Evolutionary conservation across 352 stramenopile species (phyloP), one percentile per base, ranked within the genome.

Genomic region (Pythium phragmitis): DNA sequence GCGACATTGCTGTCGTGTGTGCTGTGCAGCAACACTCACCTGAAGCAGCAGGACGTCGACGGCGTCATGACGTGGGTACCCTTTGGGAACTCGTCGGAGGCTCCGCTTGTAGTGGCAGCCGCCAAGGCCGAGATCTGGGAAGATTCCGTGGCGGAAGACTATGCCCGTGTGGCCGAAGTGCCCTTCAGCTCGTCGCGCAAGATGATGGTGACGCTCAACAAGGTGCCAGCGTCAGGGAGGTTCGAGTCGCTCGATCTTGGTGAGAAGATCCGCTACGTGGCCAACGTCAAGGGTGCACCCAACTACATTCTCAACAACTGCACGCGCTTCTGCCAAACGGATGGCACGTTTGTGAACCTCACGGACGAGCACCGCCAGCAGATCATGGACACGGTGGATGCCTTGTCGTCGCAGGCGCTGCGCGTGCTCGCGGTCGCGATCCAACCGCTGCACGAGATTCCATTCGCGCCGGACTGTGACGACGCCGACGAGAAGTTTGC

Each of bases 341-440:
- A 88, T 60, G 82, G 82, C 9, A 75, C 66, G 7, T 76, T 89
- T 30, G 58, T 76, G 51, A 46, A 62, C 12, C 57, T 92, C 30
- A 74, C 60, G 23, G 73, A 73, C 7, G 50, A 60, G 7, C 74
- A 91, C 39, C 74, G 74, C n/a, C 61, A 79, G 7, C 57, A 86
- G 33, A 80, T 92, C 42, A 73, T 80, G 5, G 67, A 77, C 2
- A 76, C 74, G 13, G 83, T 92, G 37, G 83, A 92, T 49, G 64
- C 72, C 2, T 57, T 92, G 33, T 92, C 83, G 43, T 89, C 81
- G 2, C 77, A 92, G 30, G 89, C 86, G 8, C 69, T 97, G 7
- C 83, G 93, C 26, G 91, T 98, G 43, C 70, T 98, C 4, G 93
- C 92, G 1, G 85, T 98, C 26, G 92, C 92, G 0, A 94, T 96